These are phyloP conservation scores for Fusarium torreyae DNA, from an alignment of 2,329 filamentous ascomycete species.

Conservation along the genomic window DNA sequence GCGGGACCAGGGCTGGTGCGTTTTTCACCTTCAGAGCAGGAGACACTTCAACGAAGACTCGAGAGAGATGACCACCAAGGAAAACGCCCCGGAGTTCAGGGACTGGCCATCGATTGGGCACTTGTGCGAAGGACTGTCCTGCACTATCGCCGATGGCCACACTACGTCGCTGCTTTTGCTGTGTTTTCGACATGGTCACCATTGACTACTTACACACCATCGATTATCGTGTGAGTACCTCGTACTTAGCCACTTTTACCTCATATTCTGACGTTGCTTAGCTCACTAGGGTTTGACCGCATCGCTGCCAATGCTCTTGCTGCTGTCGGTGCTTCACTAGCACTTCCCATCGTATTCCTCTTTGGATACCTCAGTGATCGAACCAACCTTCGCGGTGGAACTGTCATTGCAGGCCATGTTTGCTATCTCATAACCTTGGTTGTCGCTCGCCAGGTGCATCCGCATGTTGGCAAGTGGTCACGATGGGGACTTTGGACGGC, in stretches of 20 bases:
- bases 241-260: no score
- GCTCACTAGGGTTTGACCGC: conserved; percentile 61
- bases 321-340: conserved; percentile 58
- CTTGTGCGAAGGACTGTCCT: conserved; percentile 18
- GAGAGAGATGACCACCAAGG: conserved; percentile 49
- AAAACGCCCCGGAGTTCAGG: conserved; percentile 53
- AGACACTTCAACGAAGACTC: background rate
- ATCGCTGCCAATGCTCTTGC: conserved; percentile 64
- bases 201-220: conserved; percentile 30
- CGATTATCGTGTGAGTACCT: conserved; percentile 29
- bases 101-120: conserved; percentile 24
- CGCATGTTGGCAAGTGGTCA: conserved; percentile 63
- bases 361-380: conserved; percentile 64
- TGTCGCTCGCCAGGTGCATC: conserved; percentile 46
- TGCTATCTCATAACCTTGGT: conserved; percentile 17
- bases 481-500: conserved; percentile 67
- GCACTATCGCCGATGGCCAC: conserved; percentile 33
- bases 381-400: conserved; percentile 52
- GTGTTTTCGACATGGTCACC: conserved; percentile 36
- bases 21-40: conserved; percentile 2
- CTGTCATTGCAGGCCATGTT: conserved; percentile 16
- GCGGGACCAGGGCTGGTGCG: background rate
- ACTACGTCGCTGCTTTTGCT: conserved; percentile 28
- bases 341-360: conserved; percentile 62
- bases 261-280: conserved; percentile 6